Evolutionary conservation across 495 filamentous ascomycete species (phyloP).

Genomic region (Aspergillus hancockii): DNA sequence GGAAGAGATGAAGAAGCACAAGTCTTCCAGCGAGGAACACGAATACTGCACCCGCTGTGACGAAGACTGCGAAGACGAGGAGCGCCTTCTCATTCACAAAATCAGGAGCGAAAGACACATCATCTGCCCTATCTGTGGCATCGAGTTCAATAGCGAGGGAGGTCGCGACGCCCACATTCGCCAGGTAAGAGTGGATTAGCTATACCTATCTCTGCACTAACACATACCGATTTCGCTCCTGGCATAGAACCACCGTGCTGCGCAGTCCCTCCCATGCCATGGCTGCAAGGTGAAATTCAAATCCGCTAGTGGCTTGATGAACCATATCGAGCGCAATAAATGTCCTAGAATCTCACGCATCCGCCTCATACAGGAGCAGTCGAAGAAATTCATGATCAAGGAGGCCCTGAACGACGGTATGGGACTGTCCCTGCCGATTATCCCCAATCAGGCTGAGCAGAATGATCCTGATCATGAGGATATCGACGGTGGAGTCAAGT

Average conservation of each 20-base stretch:
- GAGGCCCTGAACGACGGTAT: constrained; percentile 21
- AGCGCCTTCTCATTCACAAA: constrained; percentile 42
- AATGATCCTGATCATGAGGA: constrained; percentile 9
- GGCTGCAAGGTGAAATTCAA: constrained; percentile 47
- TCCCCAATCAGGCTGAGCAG: not conserved
- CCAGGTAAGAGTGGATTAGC: constrained; percentile 32
- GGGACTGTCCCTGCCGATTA: not conserved
- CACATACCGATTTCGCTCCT: not conserved
- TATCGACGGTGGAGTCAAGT: constrained; percentile 18
- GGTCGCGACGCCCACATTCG: constrained; percentile 49
- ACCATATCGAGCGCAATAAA: constrained; percentile 52
- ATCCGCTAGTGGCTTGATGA: constrained; percentile 43
- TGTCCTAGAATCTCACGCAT: constrained; percentile 35
- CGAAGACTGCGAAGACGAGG: constrained; percentile 46
- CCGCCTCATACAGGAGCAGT: constrained; percentile 36
- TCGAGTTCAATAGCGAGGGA: constrained; percentile 48
- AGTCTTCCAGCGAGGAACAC: constrained; percentile 40
- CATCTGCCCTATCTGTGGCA: constrained; percentile 51
- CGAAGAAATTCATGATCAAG: constrained; percentile 40
- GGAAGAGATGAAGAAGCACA: constrained; percentile 49
- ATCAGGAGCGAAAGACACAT: constrained; percentile 44
- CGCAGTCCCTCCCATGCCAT: constrained; percentile 46
- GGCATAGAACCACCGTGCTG: constrained; percentile 40
- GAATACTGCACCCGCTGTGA: constrained; percentile 55
- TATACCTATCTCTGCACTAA: no score